Conservation (phyloP, 78 protist species). For the Tieghemostelium lacteum region DNA sequence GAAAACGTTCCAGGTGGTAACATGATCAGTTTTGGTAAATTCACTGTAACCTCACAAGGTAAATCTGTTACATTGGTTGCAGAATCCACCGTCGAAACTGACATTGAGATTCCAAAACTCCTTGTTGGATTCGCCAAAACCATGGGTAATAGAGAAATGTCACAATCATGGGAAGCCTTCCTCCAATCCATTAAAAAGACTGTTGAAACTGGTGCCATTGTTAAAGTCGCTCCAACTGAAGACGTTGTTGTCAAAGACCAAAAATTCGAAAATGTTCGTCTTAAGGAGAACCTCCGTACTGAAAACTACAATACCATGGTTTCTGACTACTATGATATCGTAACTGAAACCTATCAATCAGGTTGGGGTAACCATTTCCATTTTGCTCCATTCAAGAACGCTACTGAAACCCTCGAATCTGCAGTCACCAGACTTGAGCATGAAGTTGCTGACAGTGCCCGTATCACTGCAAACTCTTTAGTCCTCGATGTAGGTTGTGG, state of each 20-base stretch:
- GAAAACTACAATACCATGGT: slow-evolving; percentile 78
- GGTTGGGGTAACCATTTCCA: slow-evolving; percentile 82
- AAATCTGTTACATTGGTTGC: slow-evolving; percentile 19
- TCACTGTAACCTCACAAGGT: background rate
- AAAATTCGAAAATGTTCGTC: slow-evolving; percentile 54
- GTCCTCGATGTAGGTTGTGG: slow-evolving; percentile 79
- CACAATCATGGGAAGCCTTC: slow-evolving; percentile 69
- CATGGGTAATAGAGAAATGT: slow-evolving; percentile 76
- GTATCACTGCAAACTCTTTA: slow-evolving; percentile 55
- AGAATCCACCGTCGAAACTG: slow-evolving; percentile 63
- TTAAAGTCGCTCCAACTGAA: slow-evolving; percentile 55
- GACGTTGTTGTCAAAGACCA: slow-evolving; percentile 65
- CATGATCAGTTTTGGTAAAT: slow-evolving; percentile 47
- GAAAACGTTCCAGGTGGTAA: slow-evolving; percentile 59
- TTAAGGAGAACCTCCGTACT: slow-evolving; percentile 19
- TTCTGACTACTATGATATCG: slow-evolving; percentile 62
- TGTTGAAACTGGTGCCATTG: slow-evolving; percentile 44
- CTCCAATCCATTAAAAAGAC: slow-evolving; percentile 39
- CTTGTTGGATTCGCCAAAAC: slow-evolving; percentile 68
- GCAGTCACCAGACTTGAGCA: slow-evolving; percentile 73
- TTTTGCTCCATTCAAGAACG: slow-evolving; percentile 72
- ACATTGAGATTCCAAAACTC: slow-evolving; percentile 72
- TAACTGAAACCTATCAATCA: slow-evolving; percentile 69
- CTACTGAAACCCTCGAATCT: slow-evolving; percentile 53
- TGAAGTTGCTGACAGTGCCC: slow-evolving; percentile 59